These are phyloP conservation scores for Jamesozyma piceae DNA, from an alignment of 805 yeast genomes.

Conservation along the genomic window DNA sequence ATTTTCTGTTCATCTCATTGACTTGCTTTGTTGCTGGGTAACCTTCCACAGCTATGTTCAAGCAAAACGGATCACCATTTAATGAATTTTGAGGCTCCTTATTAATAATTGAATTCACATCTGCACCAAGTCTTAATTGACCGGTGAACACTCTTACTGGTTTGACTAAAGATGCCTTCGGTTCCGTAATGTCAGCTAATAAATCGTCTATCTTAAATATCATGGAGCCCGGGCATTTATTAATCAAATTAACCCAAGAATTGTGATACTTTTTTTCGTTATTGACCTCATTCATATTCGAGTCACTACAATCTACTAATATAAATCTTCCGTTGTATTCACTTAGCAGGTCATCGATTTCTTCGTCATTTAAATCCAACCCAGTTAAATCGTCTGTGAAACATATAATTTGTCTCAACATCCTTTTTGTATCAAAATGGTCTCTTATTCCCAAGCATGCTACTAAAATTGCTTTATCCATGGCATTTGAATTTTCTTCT, in stretches of 20 bases:
- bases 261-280: not conserved
- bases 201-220: slow-evolving; percentile 14
- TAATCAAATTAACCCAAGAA: slow-evolving; percentile 16
- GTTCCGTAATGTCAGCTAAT: slow-evolving; percentile 10
- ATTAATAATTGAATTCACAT: slow-evolving; percentile 4
- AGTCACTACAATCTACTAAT: slow-evolving; percentile 15
- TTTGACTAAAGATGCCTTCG: slow-evolving; percentile 15
- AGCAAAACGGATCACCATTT: slow-evolving; percentile 24
- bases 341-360: slow-evolving; percentile 15
- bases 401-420: slow-evolving; percentile 19
- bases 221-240: slow-evolving; percentile 12
- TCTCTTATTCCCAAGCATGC: slow-evolving; percentile 20
- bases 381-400: slow-evolving; percentile 22
- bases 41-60: slow-evolving; percentile 46
- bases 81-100: slow-evolving; percentile 7
- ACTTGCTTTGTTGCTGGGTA: slow-evolving; percentile 39
- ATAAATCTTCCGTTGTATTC: slow-evolving; percentile 17
- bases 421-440: slow-evolving; percentile 16
- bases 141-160: slow-evolving; percentile 28
- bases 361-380: slow-evolving; percentile 19
- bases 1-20: slow-evolving; percentile 16
- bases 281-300: not conserved
- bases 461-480: slow-evolving; percentile 19
- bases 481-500: slow-evolving; percentile 3
- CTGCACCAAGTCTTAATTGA: slow-evolving; percentile 22